A percentile compares a stretch with the other conserved stretches of the same genome.
These are phyloP conservation scores for Neonectria faginata DNA, from an alignment of 2,329 filamentous ascomycete genomes.

Conservation along the genomic window DNA sequence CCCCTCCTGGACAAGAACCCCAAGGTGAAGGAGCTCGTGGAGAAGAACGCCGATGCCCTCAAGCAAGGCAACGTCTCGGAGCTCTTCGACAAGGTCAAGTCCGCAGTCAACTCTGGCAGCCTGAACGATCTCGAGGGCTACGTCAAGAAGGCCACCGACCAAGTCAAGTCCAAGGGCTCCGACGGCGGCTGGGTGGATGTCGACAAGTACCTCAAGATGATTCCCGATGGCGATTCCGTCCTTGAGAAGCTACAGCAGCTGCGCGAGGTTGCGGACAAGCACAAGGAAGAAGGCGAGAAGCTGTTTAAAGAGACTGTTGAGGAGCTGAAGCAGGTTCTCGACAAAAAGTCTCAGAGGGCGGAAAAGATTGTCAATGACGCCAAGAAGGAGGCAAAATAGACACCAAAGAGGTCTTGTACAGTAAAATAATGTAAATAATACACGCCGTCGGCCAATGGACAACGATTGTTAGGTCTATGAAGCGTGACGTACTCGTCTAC, in stretches of 20 bases:
- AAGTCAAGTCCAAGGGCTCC: constrained; percentile 61
- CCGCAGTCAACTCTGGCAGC: constrained; percentile 71
- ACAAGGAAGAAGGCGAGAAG: constrained; percentile 76
- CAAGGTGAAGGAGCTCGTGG: constrained; percentile 77
- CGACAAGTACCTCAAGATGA: constrained; percentile 72
- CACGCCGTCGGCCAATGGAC: background rate
- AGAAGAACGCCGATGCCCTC: constrained; percentile 75
- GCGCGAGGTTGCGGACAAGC: constrained; percentile 73
- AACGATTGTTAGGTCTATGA: background rate
- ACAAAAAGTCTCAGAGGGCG: constrained; percentile 67
- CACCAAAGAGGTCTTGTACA: background rate
- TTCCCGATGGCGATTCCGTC: constrained; percentile 74
- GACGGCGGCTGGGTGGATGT: constrained; percentile 61
- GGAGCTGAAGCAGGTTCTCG: constrained; percentile 73
- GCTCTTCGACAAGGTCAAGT: constrained; percentile 71
- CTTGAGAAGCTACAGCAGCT: constrained; percentile 74
- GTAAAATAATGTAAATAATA: background rate
- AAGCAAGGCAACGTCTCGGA: constrained; percentile 75
- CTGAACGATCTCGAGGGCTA: constrained; percentile 57
- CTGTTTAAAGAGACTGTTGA: constrained; percentile 76
- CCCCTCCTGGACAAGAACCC: constrained; percentile 81
- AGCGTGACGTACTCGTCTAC: background rate
- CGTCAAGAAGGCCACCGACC: constrained; percentile 47
- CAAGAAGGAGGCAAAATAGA: constrained; percentile 59
- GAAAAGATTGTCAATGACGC: constrained; percentile 69